Evolutionary conservation across 1,284 basidiomycete species (phyloP).

Genomic region (Schizophyllum amplum): DNA sequence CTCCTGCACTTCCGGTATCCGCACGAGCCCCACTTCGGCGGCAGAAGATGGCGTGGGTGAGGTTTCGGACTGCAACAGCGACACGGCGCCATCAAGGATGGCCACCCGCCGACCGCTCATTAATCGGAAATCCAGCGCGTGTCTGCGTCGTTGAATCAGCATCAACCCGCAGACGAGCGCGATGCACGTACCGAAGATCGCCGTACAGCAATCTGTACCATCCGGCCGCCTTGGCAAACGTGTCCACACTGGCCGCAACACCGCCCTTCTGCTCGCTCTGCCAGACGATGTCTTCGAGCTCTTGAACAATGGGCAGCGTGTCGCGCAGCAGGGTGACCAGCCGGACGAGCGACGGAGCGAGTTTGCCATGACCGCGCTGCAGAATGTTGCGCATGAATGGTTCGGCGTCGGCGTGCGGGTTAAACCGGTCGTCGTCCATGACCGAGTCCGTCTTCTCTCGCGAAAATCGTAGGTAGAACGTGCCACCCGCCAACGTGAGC

Average conservation of each 20-base stretch:
- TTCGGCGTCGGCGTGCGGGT: conserved; percentile 70
- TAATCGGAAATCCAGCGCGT: conserved; percentile 73
- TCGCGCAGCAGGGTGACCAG: conserved; percentile 62
- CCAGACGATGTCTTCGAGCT: conserved; percentile 53
- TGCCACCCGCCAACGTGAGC: conserved; percentile 48
- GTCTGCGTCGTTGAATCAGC: no score
- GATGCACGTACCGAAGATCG: conserved; percentile 44
- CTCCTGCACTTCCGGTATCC: conserved; percentile 51
- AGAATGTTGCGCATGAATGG: conserved; percentile 59
- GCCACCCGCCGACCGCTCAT: conserved; percentile 56
- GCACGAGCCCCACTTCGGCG: conserved; percentile 35
- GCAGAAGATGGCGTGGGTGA: conserved; percentile 9
- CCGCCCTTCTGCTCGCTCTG: conserved; percentile 22
- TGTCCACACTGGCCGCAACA: conserved; percentile 41
- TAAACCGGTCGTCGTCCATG: conserved; percentile 23
- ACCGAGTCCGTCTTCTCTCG: conserved; percentile 29
- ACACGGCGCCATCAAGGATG: conserved; percentile 61
- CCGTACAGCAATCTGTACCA: conserved; percentile 74
- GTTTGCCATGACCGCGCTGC: conserved; percentile 54
- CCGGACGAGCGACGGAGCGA: conserved; percentile 53
- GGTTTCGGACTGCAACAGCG: conserved; percentile 35
- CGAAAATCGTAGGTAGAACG: conserved; percentile 67
- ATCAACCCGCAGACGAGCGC: no score
- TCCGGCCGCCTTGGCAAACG: conserved; percentile 67
- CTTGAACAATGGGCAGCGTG: conserved; percentile 65